phyloP scores from a whole-genome alignment of 306 rosid species.

The Mucuna pruriens region DNA sequence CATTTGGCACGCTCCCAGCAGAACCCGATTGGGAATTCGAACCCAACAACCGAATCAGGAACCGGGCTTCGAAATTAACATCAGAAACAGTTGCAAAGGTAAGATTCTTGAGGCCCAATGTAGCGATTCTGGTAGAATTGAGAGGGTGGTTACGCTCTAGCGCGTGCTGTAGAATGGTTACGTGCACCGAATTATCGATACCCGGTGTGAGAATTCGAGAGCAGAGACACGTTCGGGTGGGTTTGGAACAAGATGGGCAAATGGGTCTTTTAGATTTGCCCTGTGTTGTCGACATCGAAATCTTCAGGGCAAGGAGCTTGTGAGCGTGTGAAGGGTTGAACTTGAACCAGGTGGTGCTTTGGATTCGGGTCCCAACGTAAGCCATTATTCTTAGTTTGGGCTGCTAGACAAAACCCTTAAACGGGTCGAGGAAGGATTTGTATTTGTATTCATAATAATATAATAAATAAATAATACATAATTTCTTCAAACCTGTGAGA shows the following conservation, averaged over 20 bases:
- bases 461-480: too few species aligned
- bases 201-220: constrained; percentile 54
- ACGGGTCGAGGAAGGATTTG: neutral
- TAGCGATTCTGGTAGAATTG: constrained; percentile 83
- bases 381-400: constrained; percentile 25
- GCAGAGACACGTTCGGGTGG: constrained; percentile 77
- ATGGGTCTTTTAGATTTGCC: constrained; percentile 62
- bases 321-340: neutral
- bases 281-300: constrained; percentile 47
- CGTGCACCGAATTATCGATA: constrained; percentile 65
- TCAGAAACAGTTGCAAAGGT: constrained; percentile 68
- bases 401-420: neutral
- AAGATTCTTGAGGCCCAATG: constrained; percentile 72
- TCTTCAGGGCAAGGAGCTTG: constrained; percentile 33
- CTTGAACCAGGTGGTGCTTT: constrained; percentile 12
- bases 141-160: constrained; percentile 81
- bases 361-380: constrained; percentile 28
- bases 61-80: constrained; percentile 60
- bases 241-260: constrained; percentile 83
- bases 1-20: constrained; percentile 3
- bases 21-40: constrained; percentile 25
- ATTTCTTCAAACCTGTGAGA: too few species aligned
- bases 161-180: constrained; percentile 79
- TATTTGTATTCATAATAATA: neutral
- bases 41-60: constrained; percentile 49